Evolutionary conservation across 2,329 filamentous ascomycete genomes (phyloP).

Genomic region (Colletotrichum destructivum): DNA sequence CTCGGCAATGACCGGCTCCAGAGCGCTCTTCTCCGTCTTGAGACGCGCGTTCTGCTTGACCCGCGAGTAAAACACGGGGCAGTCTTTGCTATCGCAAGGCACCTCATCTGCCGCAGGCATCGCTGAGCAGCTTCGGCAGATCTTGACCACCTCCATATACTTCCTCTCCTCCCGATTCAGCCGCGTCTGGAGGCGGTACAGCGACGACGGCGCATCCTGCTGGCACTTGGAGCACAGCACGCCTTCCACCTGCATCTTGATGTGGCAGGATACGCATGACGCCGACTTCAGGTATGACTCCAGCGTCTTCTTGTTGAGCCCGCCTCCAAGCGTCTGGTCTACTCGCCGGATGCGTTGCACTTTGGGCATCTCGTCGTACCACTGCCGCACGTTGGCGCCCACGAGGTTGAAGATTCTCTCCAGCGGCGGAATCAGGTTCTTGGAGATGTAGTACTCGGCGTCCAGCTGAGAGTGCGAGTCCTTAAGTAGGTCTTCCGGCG

Average conservation of each 20-base stretch:
- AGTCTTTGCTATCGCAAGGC: slow-evolving; percentile 91
- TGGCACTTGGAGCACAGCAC: slow-evolving; percentile 73
- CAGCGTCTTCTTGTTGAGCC: slow-evolving; percentile 71
- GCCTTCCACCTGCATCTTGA: slow-evolving; percentile 60
- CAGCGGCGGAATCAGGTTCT: slow-evolving; percentile 94
- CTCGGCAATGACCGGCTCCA: slow-evolving; percentile 52
- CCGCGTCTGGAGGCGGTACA: slow-evolving; percentile 75
- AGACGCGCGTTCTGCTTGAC: slow-evolving; percentile 72
- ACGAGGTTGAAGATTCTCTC: slow-evolving; percentile 98
- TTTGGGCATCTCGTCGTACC: slow-evolving; percentile 98
- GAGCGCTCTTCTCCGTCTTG: slow-evolving; percentile 54
- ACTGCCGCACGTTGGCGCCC: slow-evolving; percentile 88
- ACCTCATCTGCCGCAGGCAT: slow-evolving; percentile 82
- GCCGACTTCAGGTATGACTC: slow-evolving; percentile 92
- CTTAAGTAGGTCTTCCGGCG: slow-evolving; percentile 84
- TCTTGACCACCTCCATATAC: slow-evolving; percentile 73
- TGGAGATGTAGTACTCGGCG: slow-evolving; percentile 96
- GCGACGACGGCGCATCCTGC: slow-evolving; percentile 68
- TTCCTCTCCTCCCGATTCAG: slow-evolving; percentile 76
- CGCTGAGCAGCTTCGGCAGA: slow-evolving; percentile 87
- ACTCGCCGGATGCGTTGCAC: slow-evolving; percentile 81
- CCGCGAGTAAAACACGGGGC: slow-evolving; percentile 89
- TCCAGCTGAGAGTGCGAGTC: slow-evolving; percentile 87
- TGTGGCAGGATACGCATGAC: slow-evolving; percentile 82
- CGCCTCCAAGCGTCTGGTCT: slow-evolving; percentile 55